phyloP scores from a whole-genome alignment of 2,329 filamentous ascomycete species.

The Bipolaris zeicola region DNA sequence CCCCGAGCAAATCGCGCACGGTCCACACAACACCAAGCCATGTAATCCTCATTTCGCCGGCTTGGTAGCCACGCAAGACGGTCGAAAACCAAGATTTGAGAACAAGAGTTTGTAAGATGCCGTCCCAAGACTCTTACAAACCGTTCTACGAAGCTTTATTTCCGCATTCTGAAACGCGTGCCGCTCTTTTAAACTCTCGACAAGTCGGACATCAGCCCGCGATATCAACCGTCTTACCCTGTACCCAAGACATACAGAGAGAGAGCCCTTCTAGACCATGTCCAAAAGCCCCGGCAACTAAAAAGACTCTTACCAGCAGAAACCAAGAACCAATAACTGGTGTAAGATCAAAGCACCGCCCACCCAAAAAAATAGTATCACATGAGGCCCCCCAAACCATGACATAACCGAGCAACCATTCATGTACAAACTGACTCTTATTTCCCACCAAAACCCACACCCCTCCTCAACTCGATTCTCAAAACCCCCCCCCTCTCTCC shows the following conservation, averaged over 20 bases:
- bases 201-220: not conserved
- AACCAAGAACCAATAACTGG: not conserved
- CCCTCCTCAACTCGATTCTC: not conserved
- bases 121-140: no score
- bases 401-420: not conserved
- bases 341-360: not conserved
- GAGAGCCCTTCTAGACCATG: not conserved
- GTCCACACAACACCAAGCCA: not conserved
- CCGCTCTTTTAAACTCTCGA: not conserved
- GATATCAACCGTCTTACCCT: not conserved
- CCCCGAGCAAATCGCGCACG: not conserved
- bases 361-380: not conserved
- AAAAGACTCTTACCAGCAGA: not conserved
- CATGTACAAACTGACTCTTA: not conserved
- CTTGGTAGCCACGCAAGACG: not conserved
- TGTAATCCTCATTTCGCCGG: not conserved
- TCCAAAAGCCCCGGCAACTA: not conserved
- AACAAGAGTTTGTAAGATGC: not conserved
- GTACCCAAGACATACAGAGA: no score
- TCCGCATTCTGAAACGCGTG: not conserved
- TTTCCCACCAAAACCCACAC: not conserved
- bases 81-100: no score
- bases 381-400: not conserved
- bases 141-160: not conserved
- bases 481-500: not conserved